These are phyloP conservation scores for Trifolium fragiferum DNA, from an alignment of 306 rosid species.

Conservation along the genomic window DNA sequence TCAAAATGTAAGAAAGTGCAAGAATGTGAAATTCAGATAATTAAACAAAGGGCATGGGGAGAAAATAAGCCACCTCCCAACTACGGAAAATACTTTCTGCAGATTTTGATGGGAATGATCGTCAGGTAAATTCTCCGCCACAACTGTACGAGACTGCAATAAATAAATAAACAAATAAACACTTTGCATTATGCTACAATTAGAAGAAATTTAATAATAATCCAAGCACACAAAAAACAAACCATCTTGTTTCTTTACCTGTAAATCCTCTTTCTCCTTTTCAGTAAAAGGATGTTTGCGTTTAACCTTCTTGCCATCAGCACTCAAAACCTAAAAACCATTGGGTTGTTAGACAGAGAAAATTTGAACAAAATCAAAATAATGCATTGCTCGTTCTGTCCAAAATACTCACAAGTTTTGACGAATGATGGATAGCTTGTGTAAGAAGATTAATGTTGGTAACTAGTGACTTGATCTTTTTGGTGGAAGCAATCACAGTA, in stretches of 20 bases:
- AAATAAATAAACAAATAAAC: slow-evolving; percentile 33
- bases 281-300: slow-evolving; percentile 84
- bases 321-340: slow-evolving; percentile 65
- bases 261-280: slow-evolving; percentile 84
- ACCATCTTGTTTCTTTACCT: slow-evolving; percentile 50
- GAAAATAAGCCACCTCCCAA: slow-evolving; percentile 76
- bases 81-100: slow-evolving; percentile 73
- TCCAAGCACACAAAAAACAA: neutral
- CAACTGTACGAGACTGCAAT: slow-evolving; percentile 84
- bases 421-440: slow-evolving; percentile 77
- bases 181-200: slow-evolving; percentile 25
- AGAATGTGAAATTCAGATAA: slow-evolving; percentile 28
- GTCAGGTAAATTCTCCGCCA: slow-evolving; percentile 92
- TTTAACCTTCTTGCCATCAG: slow-evolving; percentile 83
- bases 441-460: slow-evolving; percentile 60
- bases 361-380: neutral
- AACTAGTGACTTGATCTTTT: slow-evolving; percentile 77
- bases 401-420: slow-evolving; percentile 76
- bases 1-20: slow-evolving; percentile 27
- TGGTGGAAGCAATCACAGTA: slow-evolving; percentile 72
- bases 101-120: slow-evolving; percentile 96
- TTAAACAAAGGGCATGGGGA: slow-evolving; percentile 7
- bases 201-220: slow-evolving; percentile 17
- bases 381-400: slow-evolving; percentile 1
- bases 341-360: slow-evolving; percentile 25